phyloP scores from a whole-genome alignment of 345 rosid genomes.

The Euphorbia tirucalli region DNA sequence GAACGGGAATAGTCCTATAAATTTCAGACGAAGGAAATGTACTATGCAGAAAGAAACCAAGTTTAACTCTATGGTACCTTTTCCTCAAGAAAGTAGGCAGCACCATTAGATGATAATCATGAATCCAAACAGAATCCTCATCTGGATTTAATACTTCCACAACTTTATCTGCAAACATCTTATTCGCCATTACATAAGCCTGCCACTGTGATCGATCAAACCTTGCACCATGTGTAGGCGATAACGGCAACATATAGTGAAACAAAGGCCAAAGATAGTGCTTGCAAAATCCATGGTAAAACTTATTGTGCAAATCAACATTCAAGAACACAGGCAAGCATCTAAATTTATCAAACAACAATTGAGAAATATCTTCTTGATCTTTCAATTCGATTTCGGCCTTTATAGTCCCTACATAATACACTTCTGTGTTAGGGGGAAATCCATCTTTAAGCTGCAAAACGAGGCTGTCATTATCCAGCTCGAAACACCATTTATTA shows the following conservation, averaged over 20 bases:
- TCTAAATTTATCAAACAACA: constrained; percentile 43
- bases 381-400: constrained; percentile 50
- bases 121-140: constrained; percentile 78
- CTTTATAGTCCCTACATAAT: constrained; percentile 61
- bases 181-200: constrained; percentile 64
- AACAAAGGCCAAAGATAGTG: constrained; percentile 88
- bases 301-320: constrained; percentile 46
- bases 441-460: constrained; percentile 70
- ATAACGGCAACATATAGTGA: constrained; percentile 64
- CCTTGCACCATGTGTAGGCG: constrained; percentile 49
- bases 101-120: constrained; percentile 80
- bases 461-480: constrained; percentile 50
- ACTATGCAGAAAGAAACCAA: constrained; percentile 72
- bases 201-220: constrained; percentile 56
- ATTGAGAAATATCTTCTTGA: constrained; percentile 56
- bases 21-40: constrained; percentile 81
- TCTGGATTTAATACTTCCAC: constrained; percentile 56
- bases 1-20: constrained; percentile 60
- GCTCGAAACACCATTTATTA: constrained; percentile 52
- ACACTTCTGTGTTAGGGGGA: constrained; percentile 46
- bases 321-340: constrained; percentile 74
- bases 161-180: constrained; percentile 62
- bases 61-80: constrained; percentile 45
- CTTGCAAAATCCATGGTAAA: constrained; percentile 82
- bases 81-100: constrained; percentile 71